A percentile compares a stretch with the other conserved stretches of the same genome.
phyloP scores from a whole-genome alignment of 2,329 filamentous ascomycete species.

The Paramyrothecium roridum region DNA sequence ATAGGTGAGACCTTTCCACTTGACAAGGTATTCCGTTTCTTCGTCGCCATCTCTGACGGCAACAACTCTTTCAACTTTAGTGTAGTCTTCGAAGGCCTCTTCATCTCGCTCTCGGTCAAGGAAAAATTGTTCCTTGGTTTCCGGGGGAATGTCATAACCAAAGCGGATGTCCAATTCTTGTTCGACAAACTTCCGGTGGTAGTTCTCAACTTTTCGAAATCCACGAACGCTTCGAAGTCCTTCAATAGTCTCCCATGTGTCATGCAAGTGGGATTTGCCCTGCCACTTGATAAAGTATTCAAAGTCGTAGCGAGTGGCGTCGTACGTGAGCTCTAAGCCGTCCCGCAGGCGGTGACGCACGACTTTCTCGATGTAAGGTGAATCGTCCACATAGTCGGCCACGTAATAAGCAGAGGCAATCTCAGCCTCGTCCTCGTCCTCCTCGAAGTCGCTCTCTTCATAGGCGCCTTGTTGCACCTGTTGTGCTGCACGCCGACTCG shows the following conservation, averaged over 20 bases:
- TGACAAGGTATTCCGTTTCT: conserved; percentile 85
- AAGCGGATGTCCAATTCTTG: conserved; percentile 75
- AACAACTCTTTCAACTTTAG: conserved; percentile 90
- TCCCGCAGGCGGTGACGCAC: conserved; percentile 81
- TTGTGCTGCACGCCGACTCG: conserved; percentile 78
- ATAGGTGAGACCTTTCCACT: conserved; percentile 94
- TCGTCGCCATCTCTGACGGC: conserved; percentile 76
- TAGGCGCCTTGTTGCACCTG: conserved; percentile 63
- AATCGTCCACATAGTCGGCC: conserved; percentile 69
- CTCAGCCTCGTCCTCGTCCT: conserved; percentile 59
- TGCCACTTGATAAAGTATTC: conserved; percentile 97
- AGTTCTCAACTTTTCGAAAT: conserved; percentile 89
- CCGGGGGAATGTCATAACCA: conserved; percentile 72
- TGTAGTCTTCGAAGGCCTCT: conserved; percentile 85
- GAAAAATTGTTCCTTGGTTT: conserved; percentile 90
- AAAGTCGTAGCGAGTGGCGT: conserved; percentile 69
- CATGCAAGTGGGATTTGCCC: conserved; percentile 89
- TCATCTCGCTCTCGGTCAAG: conserved; percentile 91
- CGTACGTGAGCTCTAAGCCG: conserved; percentile 55
- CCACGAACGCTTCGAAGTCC: conserved; percentile 75
- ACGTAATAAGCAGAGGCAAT: conserved; percentile 62
- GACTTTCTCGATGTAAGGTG: conserved; percentile 85
- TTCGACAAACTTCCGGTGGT: conserved; percentile 79
- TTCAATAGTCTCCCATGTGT: conserved; percentile 86
- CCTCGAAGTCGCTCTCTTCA: conserved; percentile 64